Evolutionary conservation across 768 basidiomycete species (phyloP).

Genomic region (Trametes cinnabarina): DNA sequence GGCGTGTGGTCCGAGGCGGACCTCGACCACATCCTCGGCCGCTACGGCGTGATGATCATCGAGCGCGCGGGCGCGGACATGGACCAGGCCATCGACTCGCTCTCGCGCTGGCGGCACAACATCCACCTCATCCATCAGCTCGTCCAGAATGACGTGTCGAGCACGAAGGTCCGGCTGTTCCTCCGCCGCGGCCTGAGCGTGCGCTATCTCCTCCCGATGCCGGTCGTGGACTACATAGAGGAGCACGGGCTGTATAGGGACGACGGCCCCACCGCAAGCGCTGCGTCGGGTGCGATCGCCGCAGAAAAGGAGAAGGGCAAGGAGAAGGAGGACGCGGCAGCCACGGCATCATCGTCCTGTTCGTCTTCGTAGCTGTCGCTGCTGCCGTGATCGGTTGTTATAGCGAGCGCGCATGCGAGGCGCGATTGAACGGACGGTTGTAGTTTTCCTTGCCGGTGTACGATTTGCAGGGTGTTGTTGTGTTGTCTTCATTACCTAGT

Average conservation of each 20-base stretch:
- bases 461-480: slow-evolving; percentile 5
- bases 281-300: slow-evolving; percentile 24
- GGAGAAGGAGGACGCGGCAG: slow-evolving; percentile 29
- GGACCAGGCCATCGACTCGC: slow-evolving; percentile 73
- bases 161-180: slow-evolving; percentile 86
- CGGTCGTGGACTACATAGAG: slow-evolving; percentile 94
- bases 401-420: not conserved
- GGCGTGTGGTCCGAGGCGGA: slow-evolving; percentile 96
- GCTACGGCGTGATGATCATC: slow-evolving; percentile 92
- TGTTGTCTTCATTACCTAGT: not conserved
- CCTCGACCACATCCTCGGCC: slow-evolving; percentile 93
- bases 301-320: slow-evolving; percentile 38
- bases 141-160: slow-evolving; percentile 96
- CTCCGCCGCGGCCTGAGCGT: slow-evolving; percentile 77
- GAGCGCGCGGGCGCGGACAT: slow-evolving; percentile 94
- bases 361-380: not conserved
- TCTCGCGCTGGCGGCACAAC: slow-evolving; percentile 77
- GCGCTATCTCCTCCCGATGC: slow-evolving; percentile 86
- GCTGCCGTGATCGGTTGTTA: not conserved
- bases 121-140: slow-evolving; percentile 91
- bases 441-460: not conserved
- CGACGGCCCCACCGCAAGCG: slow-evolving; percentile 41
- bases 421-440: not conserved
- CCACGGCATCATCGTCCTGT: slow-evolving; percentile 4
- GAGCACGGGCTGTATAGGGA: slow-evolving; percentile 75